Conservation (phyloP, 2,329 filamentous ascomycete species). For the Teratosphaeria destructans region DNA sequence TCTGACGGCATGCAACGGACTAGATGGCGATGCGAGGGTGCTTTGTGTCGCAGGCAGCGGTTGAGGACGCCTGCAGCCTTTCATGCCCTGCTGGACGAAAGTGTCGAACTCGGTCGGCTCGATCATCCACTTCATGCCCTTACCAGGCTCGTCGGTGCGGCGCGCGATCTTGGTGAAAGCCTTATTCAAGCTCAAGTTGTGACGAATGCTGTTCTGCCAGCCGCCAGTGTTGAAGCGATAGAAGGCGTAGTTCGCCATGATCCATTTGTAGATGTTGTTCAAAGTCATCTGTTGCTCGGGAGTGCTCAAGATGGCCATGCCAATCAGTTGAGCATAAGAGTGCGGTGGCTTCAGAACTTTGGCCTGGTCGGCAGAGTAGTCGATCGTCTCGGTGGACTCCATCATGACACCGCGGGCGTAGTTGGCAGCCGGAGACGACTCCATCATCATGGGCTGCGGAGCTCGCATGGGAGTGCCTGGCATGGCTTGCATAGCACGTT, state of each 20-base stretch:
- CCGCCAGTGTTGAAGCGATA: slow-evolving; percentile 77
- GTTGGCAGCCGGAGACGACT: slow-evolving; percentile 35
- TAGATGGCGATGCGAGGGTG: slow-evolving; percentile 32
- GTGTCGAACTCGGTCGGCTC: slow-evolving; percentile 74
- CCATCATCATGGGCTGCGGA: slow-evolving; percentile 25
- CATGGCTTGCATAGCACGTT: slow-evolving; percentile 22
- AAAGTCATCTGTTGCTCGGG: slow-evolving; percentile 81
- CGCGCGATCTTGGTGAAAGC: slow-evolving; percentile 88
- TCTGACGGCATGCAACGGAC: slow-evolving; percentile 45
- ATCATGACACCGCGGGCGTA: slow-evolving; percentile 43
- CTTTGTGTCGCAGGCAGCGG: slow-evolving; percentile 27
- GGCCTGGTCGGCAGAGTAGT: slow-evolving; percentile 72
- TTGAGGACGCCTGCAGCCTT: slow-evolving; percentile 29
- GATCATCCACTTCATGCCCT: slow-evolving; percentile 99
- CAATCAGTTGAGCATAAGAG: slow-evolving; percentile 95
- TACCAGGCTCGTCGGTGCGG: slow-evolving; percentile 88
- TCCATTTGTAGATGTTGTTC: slow-evolving; percentile 87
- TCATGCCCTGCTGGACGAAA: slow-evolving; percentile 61
- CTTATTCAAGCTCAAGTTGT: slow-evolving; percentile 92
- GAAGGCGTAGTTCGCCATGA: slow-evolving; percentile 83
- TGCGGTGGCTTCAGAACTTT: slow-evolving; percentile 90
- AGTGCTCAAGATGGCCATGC: slow-evolving; percentile 83
- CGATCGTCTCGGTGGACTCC: slow-evolving; percentile 49
- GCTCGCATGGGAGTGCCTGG: slow-evolving; percentile 27
- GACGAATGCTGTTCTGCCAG: slow-evolving; percentile 98